phyloP scores from a whole-genome alignment of 495 filamentous ascomycete genomes.

The Aspergillus ellipticus region DNA sequence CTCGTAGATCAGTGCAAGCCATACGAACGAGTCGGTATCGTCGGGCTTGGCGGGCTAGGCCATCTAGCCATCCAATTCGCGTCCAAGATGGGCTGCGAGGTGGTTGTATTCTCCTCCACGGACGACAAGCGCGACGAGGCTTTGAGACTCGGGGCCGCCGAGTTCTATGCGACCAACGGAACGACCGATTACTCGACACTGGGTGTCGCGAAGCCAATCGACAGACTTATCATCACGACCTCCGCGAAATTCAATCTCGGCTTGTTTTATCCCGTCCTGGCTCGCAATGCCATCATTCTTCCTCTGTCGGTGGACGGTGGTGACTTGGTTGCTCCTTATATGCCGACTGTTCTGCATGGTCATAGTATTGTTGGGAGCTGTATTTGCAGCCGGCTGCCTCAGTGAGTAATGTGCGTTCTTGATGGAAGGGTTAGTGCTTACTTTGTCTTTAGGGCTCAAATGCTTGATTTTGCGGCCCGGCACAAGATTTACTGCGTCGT shows the following conservation, averaged over 20 bases:
- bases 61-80: constrained; percentile 51
- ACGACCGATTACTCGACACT: not conserved
- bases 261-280: not conserved
- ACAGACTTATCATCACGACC: not conserved
- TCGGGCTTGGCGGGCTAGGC: constrained; percentile 71
- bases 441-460: not conserved
- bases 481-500: not conserved
- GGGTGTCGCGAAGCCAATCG: not conserved
- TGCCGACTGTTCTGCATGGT: not conserved
- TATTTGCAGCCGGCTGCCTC: not conserved
- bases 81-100: constrained; percentile 59
- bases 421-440: not conserved
- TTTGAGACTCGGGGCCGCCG: constrained; percentile 32
- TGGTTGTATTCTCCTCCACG: constrained; percentile 65
- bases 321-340: not conserved
- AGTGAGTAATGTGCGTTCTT: not conserved
- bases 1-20: constrained; percentile 56
- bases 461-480: not conserved
- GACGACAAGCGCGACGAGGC: constrained; percentile 60
- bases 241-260: not conserved
- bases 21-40: constrained; percentile 66
- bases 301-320: not conserved
- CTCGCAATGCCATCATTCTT: not conserved
- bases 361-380: not conserved
- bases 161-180: not conserved